These are phyloP conservation scores for Fusarium graminum DNA, from an alignment of 2,329 filamentous ascomycete species.

Conservation along the genomic window DNA sequence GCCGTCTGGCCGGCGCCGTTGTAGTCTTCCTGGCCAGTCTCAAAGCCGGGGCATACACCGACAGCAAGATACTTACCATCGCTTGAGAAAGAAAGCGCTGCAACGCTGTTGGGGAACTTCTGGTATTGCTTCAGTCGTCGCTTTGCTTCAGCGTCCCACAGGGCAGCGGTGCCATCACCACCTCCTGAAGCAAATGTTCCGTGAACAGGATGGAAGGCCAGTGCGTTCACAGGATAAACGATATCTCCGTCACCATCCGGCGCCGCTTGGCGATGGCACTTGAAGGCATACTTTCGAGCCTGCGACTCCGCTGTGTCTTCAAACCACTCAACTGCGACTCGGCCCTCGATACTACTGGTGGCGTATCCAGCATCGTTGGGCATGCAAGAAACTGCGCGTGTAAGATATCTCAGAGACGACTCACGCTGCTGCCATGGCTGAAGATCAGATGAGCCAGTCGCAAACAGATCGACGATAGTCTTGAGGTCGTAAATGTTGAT, in stretches of 20 bases:
- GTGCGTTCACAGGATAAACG: slow-evolving; percentile 90
- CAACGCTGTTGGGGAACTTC: slow-evolving; percentile 82
- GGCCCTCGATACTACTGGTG: slow-evolving; percentile 90
- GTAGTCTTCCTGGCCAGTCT: slow-evolving; percentile 86
- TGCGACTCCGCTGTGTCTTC: slow-evolving; percentile 89
- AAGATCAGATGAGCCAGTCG: slow-evolving; percentile 61
- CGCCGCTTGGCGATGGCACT: slow-evolving; percentile 88
- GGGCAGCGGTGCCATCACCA: slow-evolving; percentile 89
- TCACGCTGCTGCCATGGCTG: slow-evolving; percentile 94
- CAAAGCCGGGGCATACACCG: slow-evolving; percentile 86
- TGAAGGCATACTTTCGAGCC: slow-evolving; percentile 97
- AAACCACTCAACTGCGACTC: slow-evolving; percentile 98
- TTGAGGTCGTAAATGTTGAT: slow-evolving; percentile 94
- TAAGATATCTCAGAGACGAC: slow-evolving; percentile 96
- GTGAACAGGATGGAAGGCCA: slow-evolving; percentile 85
- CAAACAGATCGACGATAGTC: slow-evolving; percentile 69
- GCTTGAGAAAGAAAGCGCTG: slow-evolving; percentile 79
- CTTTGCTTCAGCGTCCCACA: slow-evolving; percentile 95
- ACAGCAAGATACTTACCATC: slow-evolving; percentile 85
- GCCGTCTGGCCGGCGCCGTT: slow-evolving; percentile 78
- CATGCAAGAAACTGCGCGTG: slow-evolving; percentile 93
- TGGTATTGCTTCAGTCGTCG: slow-evolving; percentile 90
- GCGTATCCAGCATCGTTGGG: slow-evolving; percentile 95
- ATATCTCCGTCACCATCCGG: slow-evolving; percentile 77
- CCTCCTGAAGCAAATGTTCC: slow-evolving; percentile 92